These are phyloP conservation scores for Epichloe sylvatica DNA, from an alignment of 2,329 filamentous ascomycete species.

Conservation along the genomic window DNA sequence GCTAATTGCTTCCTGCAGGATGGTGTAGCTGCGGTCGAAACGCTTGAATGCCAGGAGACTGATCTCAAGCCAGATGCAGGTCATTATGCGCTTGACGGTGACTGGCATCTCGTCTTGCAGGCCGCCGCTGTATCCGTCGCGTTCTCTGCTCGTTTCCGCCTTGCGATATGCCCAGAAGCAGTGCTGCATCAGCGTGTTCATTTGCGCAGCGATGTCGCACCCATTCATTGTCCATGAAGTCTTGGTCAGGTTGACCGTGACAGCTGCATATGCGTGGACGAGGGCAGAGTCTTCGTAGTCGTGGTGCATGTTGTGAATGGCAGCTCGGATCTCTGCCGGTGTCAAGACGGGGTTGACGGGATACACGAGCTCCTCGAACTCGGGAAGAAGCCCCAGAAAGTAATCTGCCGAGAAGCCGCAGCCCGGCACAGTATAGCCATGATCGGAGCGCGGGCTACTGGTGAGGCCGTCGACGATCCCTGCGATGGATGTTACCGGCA, in stretches of 20 bases:
- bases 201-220: conserved; percentile 15
- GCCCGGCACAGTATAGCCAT: conserved; percentile 2
- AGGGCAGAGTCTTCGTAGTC: conserved; percentile 21
- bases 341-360: conserved; percentile 23
- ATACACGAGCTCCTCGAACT: conserved; percentile 23
- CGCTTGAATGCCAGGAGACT: conserved; percentile 33
- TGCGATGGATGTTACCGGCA: conserved; percentile 13
- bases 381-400: conserved; percentile 19
- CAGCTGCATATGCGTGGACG: conserved; percentile 22
- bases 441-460: conserved; percentile 2
- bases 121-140: conserved; percentile 16
- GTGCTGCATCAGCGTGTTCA: conserved; percentile 15
- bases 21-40: conserved; percentile 32
- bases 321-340: conserved; percentile 16
- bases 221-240: conserved; percentile 16
- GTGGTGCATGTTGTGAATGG: conserved; percentile 20
- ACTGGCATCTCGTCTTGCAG: conserved; percentile 24
- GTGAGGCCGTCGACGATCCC: conserved; percentile 12
- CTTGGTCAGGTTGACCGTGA: conserved; percentile 23
- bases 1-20: conserved; percentile 33
- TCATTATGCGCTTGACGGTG: conserved; percentile 32
- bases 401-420: conserved; percentile 16
- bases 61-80: conserved; percentile 36
- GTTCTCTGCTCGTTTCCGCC: conserved; percentile 17
- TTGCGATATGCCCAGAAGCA: conserved; percentile 13